phyloP scores from a whole-genome alignment of 441 rosid species.

The Pelargonium fulgidum region DNA sequence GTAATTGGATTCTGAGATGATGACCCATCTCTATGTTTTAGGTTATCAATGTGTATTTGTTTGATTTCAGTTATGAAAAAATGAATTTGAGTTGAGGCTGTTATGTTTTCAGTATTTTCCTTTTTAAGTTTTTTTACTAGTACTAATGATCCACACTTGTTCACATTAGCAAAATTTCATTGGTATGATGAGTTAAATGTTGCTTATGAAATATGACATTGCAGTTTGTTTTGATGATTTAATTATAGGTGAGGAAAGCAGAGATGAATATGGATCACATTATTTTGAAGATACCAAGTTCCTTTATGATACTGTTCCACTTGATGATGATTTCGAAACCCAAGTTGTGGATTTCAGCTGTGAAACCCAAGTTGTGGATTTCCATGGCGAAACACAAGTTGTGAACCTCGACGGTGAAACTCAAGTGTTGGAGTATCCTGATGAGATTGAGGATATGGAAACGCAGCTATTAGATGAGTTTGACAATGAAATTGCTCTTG shows the following conservation, averaged over 20 bases:
- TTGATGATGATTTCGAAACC: constrained; percentile 45
- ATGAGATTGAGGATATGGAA: constrained; percentile 25
- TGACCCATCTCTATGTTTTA: too few species aligned
- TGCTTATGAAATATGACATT: not conserved
- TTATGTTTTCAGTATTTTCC: too few species aligned
- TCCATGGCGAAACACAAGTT: constrained; percentile 31
- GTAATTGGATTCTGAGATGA: too few species aligned
- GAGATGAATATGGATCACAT: constrained; percentile 17
- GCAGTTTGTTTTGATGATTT: not conserved
- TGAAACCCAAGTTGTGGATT: constrained; percentile 11
- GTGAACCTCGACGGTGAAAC: constrained; percentile 26
- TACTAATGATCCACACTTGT: too few species aligned
- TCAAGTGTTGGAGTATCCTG: constrained; percentile 36
- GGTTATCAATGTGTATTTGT: too few species aligned
- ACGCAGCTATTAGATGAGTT: constrained; percentile 44
- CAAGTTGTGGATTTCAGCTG: constrained; percentile 29
- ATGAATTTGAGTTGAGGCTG: too few species aligned
- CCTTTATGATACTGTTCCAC: constrained; percentile 31
- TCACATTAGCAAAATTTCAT: too few species aligned
- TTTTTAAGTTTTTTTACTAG: too few species aligned
- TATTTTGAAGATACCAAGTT: constrained; percentile 23
- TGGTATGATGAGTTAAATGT: not conserved
- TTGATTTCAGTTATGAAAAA: too few species aligned
- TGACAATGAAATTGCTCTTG: constrained; percentile 23
- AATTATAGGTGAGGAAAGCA: constrained; percentile 26